Base-by-base conservation (phyloP, 805 yeast genomes). In the Saccharomycopsis javanensis region DNA sequence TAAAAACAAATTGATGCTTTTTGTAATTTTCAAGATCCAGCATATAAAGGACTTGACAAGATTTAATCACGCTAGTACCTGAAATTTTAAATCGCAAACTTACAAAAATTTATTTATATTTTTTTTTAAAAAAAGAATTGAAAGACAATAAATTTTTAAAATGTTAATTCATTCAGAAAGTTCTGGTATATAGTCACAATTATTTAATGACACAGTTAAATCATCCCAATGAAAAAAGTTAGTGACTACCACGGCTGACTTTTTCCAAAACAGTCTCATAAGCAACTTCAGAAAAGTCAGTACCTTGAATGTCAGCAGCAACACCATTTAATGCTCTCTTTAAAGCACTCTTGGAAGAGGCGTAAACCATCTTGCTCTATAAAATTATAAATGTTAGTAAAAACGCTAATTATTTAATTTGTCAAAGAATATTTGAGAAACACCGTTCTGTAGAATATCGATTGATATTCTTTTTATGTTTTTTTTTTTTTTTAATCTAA, bases 321-420 rank as follows among this genome's bases (percentile, higher is more conserved):
- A 94, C 83, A 74, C 99, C 99, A 72, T 88, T 92, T 70, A 94
- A 79, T 57, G 99, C 92, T 76, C 96, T 89, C 80, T 98, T 92
- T 69, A 94, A 81, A 53, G 97, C 96, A 68, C 91, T 98, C 76
- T 90, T 90, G 60, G 98, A 91, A n/a, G 97, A 83, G 52, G 99
- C 98, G 78, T 91, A 92, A 62, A 92, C 87, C 99, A 94, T 94
- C 86, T 94, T 94, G 66, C 90, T 62, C 61, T 59, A 34, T 38
- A n/a, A 18, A 16, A 45, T 20, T 27, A 27, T 28, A 13, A 4
- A 8, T 37, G 57, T 57, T 57, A 55, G 57, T 57, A 55, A 30
- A n/a, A 45, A 48, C n/a, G n/a, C n/a, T n/a, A n/a, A n/a, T n/a
- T n/a, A n/a, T n/a, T n/a, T n/a, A n/a, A n/a, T n/a, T n/a, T n/a